Evolutionary conservation across 73 alveolate species (phyloP).

Genomic region (Paramecium primaurelia): DNA sequence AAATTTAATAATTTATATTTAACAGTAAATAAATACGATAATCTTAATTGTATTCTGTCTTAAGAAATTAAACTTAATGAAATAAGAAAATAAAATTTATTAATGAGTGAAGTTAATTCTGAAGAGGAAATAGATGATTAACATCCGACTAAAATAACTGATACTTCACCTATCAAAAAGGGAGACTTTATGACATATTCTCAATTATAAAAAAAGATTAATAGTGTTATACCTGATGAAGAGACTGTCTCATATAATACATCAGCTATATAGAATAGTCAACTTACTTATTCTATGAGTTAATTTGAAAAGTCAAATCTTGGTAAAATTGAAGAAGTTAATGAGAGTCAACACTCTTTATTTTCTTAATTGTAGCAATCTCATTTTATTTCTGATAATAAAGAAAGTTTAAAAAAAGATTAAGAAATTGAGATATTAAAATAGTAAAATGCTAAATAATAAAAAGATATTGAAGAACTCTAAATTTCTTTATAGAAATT

Average conservation of each 20-base stretch:
- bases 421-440: background rate
- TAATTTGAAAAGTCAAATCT: background rate
- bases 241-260: constrained; percentile 29
- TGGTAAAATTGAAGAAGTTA: background rate
- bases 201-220: background rate
- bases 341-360: constrained; percentile 17
- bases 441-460: background rate
- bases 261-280: background rate
- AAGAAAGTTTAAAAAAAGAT: background rate
- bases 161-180: background rate
- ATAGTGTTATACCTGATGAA: constrained; percentile 19
- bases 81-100: background rate
- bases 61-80: background rate
- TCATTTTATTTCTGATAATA: background rate
- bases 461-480: background rate
- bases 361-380: background rate
- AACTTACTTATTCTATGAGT: constrained; percentile 2
- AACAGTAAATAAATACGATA: background rate
- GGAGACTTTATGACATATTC: constrained; percentile 29
- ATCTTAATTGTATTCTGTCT: background rate
- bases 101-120: constrained; percentile 9
- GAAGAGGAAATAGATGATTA: background rate
- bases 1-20: background rate
- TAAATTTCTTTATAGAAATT: background rate
- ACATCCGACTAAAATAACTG: background rate